These are phyloP conservation scores for Suillus tomentosus DNA, from an alignment of 768 basidiomycete species.

Conservation along the genomic window DNA sequence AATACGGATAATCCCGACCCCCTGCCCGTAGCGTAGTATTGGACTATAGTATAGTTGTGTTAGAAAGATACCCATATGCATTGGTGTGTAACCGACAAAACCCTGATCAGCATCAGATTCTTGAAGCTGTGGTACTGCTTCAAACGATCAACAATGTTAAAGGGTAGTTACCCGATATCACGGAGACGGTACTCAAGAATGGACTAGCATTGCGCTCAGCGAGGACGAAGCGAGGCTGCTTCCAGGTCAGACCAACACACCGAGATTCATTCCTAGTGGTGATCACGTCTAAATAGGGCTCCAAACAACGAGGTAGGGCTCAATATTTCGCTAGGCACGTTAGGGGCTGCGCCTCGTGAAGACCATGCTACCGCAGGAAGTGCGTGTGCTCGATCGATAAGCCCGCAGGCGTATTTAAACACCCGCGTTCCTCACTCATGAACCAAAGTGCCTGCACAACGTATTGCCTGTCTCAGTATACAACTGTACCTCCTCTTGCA, in stretches of 20 bases:
- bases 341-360: slow-evolving; percentile 10
- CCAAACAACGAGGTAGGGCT: slow-evolving; percentile 3
- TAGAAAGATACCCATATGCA: slow-evolving; percentile 1
- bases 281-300: neutral
- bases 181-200: neutral
- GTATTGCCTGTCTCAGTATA: neutral
- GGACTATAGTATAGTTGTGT: slow-evolving; percentile 13
- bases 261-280: neutral
- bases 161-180: neutral
- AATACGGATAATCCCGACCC: slow-evolving; percentile 7
- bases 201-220: neutral
- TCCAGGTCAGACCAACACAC: neutral
- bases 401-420: slow-evolving; percentile 11
- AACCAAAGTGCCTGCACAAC: neutral
- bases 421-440: neutral
- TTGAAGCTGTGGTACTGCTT: neutral
- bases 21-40: slow-evolving; percentile 19
- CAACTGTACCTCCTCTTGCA: neutral
- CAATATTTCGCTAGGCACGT: neutral
- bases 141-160: neutral
- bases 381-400: slow-evolving; percentile 2
- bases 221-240: slow-evolving; percentile 8
- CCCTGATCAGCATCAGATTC: neutral
- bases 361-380: slow-evolving; percentile 13
- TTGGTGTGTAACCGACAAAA: neutral